Base-by-base conservation (phyloP, 257 asterid species). In the Euphrasia confusa region DNA sequence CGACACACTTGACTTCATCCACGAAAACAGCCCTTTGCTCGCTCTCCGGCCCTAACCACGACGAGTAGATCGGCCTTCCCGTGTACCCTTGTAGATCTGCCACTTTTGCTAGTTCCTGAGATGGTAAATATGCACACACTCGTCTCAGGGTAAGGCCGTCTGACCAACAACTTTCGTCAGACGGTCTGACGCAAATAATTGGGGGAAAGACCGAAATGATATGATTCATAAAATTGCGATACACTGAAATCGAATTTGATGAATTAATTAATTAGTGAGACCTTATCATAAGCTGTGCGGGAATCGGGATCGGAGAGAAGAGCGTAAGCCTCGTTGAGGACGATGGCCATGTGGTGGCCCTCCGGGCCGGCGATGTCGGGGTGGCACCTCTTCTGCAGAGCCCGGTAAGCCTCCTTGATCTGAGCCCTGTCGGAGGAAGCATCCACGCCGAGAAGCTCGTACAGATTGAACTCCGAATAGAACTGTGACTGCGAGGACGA, bases 311-410 rank as follows among this genome's bases (percentile, higher is more conserved):
- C 94, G 8, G 87, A 84, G 28, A 91, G 92, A 65, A 91, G 79
- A 59, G 95, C 85, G 37, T 91, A 91, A 14, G 92, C 91, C 73
- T 88, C 94, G 60, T 91, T 91, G n/a, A 91, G 87, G 13, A 91
- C 75, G 68, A 91, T 88, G 57, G 96, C 96, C 95, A 91, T 88
- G 67, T 91, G 96, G 72, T 91, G 95, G 8, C 98, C 98, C 0
- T 83, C 44, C 0, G 88, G 82, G 15, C 96, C 98, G 21, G 96
- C 95, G 21, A 91, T 81, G 56, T 91, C 98, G 2, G 98, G 98
- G 67, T 91, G 98, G 78, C 98, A 91, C 15, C 86, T 81, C 68
- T 91, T 91, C 82, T 91, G 98, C 65, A 91, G 77, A 37, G 74
- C 65, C 70, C 98, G 68, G 63, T 91, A 91, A 0, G 98, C 98